Evolutionary conservation across 306 rosid genomes (phyloP), one percentile per base, ranked within the genome.

Genomic region (Vachellia pachyceras): DNA sequence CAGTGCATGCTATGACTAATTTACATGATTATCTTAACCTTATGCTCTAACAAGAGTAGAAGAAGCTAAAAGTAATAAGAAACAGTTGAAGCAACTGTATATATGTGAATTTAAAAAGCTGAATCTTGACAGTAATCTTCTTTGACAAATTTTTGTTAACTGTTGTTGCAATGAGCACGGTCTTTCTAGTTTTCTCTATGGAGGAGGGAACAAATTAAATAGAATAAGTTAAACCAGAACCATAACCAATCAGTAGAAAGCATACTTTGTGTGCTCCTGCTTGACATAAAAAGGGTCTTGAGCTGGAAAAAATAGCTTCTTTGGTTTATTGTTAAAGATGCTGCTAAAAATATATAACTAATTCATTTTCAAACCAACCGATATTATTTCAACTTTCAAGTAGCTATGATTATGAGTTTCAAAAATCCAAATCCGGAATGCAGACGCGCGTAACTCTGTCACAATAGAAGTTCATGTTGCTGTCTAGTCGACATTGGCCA

Each of bases 401-500:
- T n/a, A n/a, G n/a, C n/a, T n/a, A n/a, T n/a, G n/a, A n/a, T n/a
- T 29, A 2, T 29, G 33, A 29, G 33, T 29, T 29, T 29, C 33
- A 29, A 29, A 29, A 29, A 29, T 29, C 33, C 33, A 29, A 29
- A 29, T 29, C 33, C 33, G 25, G 18, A 25, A 25, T 60, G 37
- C 67, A 60, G 37, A 11, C 17, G 4, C 67, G 10, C 5, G 3
- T 68, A 69, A 52, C 52, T 41, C 10, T 70, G 67, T 40, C 17
- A 36, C 79, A 82, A 3, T 11, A 6, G 35, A 72, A 41, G 23
- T 29, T 77, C 14, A 42, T 57, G 22, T 64, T 12, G 23, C 58
- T 39, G 47, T 82, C 41, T 3, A 57, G 58, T 49, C 20, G 74
- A 71, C 86, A 77, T 46, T 40, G 71, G 52, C 75, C 82, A 69